Base-by-base conservation (phyloP, 2,329 filamentous ascomycete genomes). In the Davidsoniella australis region DNA sequence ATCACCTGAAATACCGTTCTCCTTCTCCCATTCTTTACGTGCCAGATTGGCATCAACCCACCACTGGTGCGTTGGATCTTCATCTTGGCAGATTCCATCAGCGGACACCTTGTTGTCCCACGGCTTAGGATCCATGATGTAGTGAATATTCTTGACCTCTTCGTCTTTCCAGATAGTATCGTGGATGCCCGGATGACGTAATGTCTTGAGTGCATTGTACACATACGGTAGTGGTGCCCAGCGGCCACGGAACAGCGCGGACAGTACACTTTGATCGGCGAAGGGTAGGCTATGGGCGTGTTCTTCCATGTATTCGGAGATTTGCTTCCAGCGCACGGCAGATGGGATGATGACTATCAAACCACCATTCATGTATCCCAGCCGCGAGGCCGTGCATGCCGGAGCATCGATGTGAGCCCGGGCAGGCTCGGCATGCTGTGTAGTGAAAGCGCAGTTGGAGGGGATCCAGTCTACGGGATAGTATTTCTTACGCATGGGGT, bases 401-500 rank as follows among this genome's bases (percentile, higher is more conserved):
- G 67, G 61, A 36, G 63, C 71, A 3, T 58, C 56, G 4, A 58
- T 63, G 61, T 75, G 72, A 2, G 73, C 73, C 6, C 54, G 29
- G 1, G 65, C 66, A 0, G 73, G 68, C 2, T 14, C 61, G 41
- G 48, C 52, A 58, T 76, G 72, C 58, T 76, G 73, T 17, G 61
- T 60, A 2, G 74, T 76, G 60, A 74, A 78, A 53, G 72, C 75
- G 62, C 76, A 80, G 63, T 76, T 71, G 45, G 62, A 59, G 2
- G 70, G 68, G 16, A 70, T 57, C 74, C 84, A 94, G 61, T 85
- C 66, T 45, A 66, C 63, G 0, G 86, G 86, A 63, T 94, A 94
- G 65, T 93, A 84, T 26, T 75, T 59, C 62, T 85, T 86, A 57
- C 76, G 72, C 55, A 87, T 66, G 18, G 86, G 85, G 64, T 93